Conservation (phyloP, 495 filamentous ascomycete species). For the Aspergillus olivimuriae region DNA sequence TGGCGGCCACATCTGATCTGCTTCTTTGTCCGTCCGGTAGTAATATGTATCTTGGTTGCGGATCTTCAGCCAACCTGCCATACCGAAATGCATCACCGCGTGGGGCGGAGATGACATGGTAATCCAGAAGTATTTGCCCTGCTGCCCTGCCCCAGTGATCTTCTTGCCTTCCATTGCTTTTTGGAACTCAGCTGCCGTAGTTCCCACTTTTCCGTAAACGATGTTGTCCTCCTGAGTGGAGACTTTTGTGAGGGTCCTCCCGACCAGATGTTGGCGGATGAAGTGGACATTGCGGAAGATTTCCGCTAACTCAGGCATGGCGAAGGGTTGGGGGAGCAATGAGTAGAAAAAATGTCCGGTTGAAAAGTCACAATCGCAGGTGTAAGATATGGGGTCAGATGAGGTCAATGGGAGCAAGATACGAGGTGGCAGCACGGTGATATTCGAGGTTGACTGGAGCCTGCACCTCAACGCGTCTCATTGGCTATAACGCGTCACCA, state of each 20-base stretch:
- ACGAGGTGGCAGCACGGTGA: too few relatives aligned
- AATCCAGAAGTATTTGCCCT: conserved; percentile 96
- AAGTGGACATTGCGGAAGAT: conserved; percentile 82
- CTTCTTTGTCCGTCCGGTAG: conserved; percentile 59
- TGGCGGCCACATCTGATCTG: conserved; percentile 74
- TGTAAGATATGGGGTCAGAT: too few relatives aligned
- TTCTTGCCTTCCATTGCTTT: conserved; percentile 70
- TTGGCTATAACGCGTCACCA: conserved; percentile 11
- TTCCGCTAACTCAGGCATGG: conserved; percentile 81
- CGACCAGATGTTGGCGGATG: conserved; percentile 72
- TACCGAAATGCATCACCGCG: conserved; percentile 87
- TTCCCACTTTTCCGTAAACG: conserved; percentile 84
- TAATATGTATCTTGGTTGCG: conserved; percentile 67
- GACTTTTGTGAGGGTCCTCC: conserved; percentile 68
- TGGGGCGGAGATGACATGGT: conserved; percentile 72
- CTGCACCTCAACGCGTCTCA: background rate
- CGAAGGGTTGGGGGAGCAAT: conserved; percentile 2
- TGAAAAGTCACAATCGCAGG: background rate
- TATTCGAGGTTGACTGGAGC: too few relatives aligned
- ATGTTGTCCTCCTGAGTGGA: conserved; percentile 68
- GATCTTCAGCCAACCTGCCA: conserved; percentile 85
- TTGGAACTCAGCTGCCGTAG: conserved; percentile 63
- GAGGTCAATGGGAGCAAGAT: too few relatives aligned
- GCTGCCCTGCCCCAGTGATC: conserved; percentile 65
- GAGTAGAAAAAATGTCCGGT: too few relatives aligned